Evolutionary conservation across 306 rosid genomes (phyloP).

Genomic region (Rosa persica): DNA sequence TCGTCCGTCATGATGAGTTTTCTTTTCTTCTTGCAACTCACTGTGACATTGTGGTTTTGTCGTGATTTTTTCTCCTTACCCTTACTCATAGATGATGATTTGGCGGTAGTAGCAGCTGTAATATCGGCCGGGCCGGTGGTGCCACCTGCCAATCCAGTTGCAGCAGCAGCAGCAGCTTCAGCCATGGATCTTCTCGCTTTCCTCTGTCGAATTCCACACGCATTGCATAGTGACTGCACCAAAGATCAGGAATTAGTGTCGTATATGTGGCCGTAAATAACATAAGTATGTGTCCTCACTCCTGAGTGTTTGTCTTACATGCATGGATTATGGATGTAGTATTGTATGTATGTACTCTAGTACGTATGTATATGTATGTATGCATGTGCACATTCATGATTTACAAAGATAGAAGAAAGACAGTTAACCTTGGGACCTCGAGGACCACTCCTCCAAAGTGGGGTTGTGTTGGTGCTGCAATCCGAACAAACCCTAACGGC

Average conservation of each 20-base stretch:
- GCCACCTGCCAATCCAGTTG: constrained; percentile 20
- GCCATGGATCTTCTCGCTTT: constrained; percentile 79
- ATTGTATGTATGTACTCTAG: not conserved
- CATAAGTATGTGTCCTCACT: not conserved
- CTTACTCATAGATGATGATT: constrained; percentile 25
- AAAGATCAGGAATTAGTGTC: not conserved
- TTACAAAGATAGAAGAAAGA: not conserved
- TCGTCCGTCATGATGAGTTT: constrained; percentile 13
- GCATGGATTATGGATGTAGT: not conserved
- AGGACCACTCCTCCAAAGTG: constrained; percentile 98
- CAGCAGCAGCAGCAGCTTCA: constrained; percentile 45
- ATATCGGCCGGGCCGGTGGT: not conserved
- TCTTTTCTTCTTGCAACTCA: constrained; percentile 33
- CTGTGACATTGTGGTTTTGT: constrained; percentile 17
- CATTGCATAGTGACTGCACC: constrained; percentile 93
- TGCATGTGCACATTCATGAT: not conserved
- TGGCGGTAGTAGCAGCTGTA: not conserved
- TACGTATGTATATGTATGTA: not conserved
- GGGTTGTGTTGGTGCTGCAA: constrained; percentile 73
- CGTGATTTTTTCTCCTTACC: constrained; percentile 55
- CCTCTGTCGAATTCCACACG: constrained; percentile 87
- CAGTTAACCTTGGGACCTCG: constrained; percentile 77
- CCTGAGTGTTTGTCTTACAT: not conserved
- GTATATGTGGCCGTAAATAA: not conserved
- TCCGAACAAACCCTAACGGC: constrained; percentile 78